Base-by-base conservation (phyloP, 2,329 filamentous ascomycete genomes). In the Zasmidium angulare region DNA sequence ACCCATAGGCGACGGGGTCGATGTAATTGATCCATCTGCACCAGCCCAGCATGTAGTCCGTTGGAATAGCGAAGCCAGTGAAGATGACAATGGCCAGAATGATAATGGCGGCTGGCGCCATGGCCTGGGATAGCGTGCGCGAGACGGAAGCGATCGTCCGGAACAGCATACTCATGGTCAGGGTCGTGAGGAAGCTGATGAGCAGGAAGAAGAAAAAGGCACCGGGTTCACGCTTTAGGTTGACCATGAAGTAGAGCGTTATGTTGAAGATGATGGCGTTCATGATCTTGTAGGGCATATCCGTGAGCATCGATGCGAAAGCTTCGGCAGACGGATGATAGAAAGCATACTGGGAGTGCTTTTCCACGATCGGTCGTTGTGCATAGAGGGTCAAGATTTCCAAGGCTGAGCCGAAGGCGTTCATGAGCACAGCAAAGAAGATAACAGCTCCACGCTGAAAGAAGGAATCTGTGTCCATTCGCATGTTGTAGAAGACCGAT, bases 271-370 rank as follows among this genome's bases (percentile, higher is more conserved):
- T 76, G 63, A 96, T 82, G 1, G 85, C 77, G 67, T 93, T 93
- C n/a, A 76, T 40, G 9, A 96, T 75, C 74, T 95, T 96, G 75
- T 91, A 91, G 0, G 93, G 93, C 76, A 96, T 77, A 68, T 97
- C 93, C 63, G 85, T 89, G 26, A 96, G 76, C 88, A 96, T 95
- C 10, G 90, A 95, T 0, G 90, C 86, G 60, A 91, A 82, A n/a
- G 91, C 90, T 80, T 97, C 92, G 17, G 91, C 89, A 10, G 89
- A 92, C 0, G 93, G 91, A 69, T 96, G 93, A 69, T 96, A 96
- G 19, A 96, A 82, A 19, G 92, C 91, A 72, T 96, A 96, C 59
- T 89, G 86, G 57, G 83, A 79, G 68, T 97, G 93, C 73, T 96
- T 96, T 72, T 96, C 91, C 61, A 97, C 91, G 68, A 96, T 96